Evolutionary conservation across 495 filamentous ascomycete species (phyloP).

Genomic region (Penicillium egyptiacum): DNA sequence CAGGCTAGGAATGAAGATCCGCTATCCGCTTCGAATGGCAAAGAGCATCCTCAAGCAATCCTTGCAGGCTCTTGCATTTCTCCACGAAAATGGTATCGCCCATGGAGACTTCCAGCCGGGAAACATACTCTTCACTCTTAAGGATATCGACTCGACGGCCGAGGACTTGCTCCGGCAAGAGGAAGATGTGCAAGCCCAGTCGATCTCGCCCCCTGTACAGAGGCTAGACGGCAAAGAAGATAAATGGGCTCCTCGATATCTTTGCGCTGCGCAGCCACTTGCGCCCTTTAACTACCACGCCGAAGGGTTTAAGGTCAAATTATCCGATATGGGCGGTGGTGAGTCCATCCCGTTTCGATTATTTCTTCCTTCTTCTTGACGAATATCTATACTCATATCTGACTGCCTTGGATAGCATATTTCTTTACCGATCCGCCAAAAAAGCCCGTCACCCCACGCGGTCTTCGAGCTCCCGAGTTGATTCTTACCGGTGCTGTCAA

Average conservation of each 20-base stretch:
- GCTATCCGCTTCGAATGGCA: constrained; percentile 40
- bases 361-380: constrained; percentile 10
- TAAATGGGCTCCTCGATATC: constrained; percentile 40
- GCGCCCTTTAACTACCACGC: constrained; percentile 18
- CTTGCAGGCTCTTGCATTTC: constrained; percentile 39
- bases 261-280: constrained; percentile 34
- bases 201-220: constrained; percentile 28
- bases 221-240: constrained; percentile 37
- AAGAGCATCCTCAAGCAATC: constrained; percentile 44
- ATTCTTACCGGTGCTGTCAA: constrained; percentile 29
- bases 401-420: constrained; percentile 28
- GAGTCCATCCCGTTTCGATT: constrained; percentile 19
- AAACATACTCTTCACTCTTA: constrained; percentile 41
- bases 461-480: constrained; percentile 37
- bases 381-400: constrained; percentile 13
- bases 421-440: constrained; percentile 28
- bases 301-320: constrained; percentile 35
- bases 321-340: constrained; percentile 45
- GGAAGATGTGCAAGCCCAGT: constrained; percentile 19
- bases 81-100: constrained; percentile 44
- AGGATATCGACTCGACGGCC: constrained; percentile 19
- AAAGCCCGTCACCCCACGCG: constrained; percentile 31
- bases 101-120: constrained; percentile 49
- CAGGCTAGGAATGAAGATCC: constrained; percentile 24
- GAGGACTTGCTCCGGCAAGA: constrained; percentile 25